A percentile compares a stretch with the other conserved stretches of the same genome.
phyloP scores from a whole-genome alignment of 202 grass and related monocot genomes.

The Musa balbisiana region DNA sequence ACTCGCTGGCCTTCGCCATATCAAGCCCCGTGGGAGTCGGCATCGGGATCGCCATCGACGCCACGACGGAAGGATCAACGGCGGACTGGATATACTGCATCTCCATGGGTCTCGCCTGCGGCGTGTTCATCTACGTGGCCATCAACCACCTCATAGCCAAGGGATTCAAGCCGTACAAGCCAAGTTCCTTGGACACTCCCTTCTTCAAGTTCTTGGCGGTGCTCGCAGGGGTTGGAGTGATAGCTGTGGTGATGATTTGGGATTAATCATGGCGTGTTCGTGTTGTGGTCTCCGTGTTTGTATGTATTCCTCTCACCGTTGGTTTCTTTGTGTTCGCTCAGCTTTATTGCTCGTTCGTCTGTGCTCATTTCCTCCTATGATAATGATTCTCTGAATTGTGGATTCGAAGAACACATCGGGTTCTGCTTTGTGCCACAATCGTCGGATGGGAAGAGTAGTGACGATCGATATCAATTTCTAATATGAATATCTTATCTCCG shows the following conservation, averaged over 20 bases:
- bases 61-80: constrained; percentile 35
- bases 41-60: constrained; percentile 68
- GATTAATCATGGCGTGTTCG: constrained; percentile 24
- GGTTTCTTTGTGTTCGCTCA: too few relatives aligned
- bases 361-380: too few relatives aligned
- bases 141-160: constrained; percentile 82
- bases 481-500: too few relatives aligned
- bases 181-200: constrained; percentile 44
- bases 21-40: constrained; percentile 64
- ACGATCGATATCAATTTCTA: too few relatives aligned
- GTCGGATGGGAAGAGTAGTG: too few relatives aligned
- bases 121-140: constrained; percentile 72
- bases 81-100: constrained; percentile 60
- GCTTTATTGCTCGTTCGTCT: too few relatives aligned
- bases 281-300: too few relatives aligned
- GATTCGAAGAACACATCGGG: too few relatives aligned
- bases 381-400: too few relatives aligned
- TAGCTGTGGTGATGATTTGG: constrained; percentile 78
- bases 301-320: too few relatives aligned
- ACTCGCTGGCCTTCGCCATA: constrained; percentile 60
- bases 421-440: too few relatives aligned
- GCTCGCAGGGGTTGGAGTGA: constrained; percentile 40
- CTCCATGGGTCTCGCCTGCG: constrained; percentile 53
- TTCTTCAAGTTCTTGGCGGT: constrained; percentile 51
- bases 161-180: constrained; percentile 42